These are phyloP conservation scores for Daphne laureola DNA, from an alignment of 441 rosid genomes.

Conservation along the genomic window DNA sequence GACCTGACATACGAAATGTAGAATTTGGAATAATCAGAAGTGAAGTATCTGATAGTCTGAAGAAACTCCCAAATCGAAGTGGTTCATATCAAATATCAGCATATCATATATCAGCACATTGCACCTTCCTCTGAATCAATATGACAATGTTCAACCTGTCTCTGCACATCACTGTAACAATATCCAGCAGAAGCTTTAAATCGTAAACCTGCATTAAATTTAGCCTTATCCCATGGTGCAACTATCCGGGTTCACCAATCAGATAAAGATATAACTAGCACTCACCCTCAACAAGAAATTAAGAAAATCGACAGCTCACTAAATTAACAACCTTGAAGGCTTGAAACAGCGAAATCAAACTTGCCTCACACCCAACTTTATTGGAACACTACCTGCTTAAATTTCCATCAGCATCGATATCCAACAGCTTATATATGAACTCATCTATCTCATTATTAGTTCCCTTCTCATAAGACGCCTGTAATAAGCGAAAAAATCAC, in stretches of 20 bases:
- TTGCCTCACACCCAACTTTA: neutral
- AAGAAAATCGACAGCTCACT: too few species aligned
- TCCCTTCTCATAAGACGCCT: conserved; percentile 83
- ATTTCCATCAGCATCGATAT: conserved; percentile 50
- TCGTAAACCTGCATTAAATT: too few species aligned
- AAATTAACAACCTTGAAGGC: too few species aligned
- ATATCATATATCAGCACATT: too few species aligned
- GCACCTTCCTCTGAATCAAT: too few species aligned
- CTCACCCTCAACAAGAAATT: too few species aligned
- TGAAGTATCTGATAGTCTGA: neutral
- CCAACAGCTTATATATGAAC: conserved; percentile 60
- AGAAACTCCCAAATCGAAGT: neutral
- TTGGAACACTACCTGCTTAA: conserved; percentile 42
- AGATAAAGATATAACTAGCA: too few species aligned
- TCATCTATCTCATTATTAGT: conserved; percentile 75
- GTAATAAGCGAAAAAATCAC: conserved; percentile 13
- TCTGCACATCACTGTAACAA: too few species aligned
- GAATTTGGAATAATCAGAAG: conserved; percentile 4
- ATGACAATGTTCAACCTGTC: too few species aligned
- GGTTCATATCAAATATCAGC: neutral
- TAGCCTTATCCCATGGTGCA: too few species aligned
- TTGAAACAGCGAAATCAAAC: neutral
- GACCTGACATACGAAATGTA: conserved; percentile 38
- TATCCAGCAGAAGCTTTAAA: too few species aligned
- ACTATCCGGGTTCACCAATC: too few species aligned